phyloP scores from a whole-genome alignment of 2,329 filamentous ascomycete species.

The Cladobotryum protrusum region DNA sequence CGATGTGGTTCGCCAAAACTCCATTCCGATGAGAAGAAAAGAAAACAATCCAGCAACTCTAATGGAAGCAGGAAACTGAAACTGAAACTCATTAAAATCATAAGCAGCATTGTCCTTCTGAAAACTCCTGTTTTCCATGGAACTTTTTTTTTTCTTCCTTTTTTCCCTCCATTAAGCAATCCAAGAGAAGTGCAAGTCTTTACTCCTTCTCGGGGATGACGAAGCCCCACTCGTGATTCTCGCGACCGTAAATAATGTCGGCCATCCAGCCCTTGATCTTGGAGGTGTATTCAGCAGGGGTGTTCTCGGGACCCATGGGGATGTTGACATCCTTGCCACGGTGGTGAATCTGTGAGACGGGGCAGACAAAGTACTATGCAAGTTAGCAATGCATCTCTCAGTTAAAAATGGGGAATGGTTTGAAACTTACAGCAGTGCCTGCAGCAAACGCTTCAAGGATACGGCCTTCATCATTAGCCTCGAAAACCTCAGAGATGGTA shows the following conservation, averaged over 20 bases:
- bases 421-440: slow-evolving; percentile 68
- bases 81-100: not conserved
- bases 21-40: slow-evolving; percentile 1
- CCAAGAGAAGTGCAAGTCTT: slow-evolving; percentile 1
- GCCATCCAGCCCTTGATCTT: slow-evolving; percentile 61
- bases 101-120: not conserved
- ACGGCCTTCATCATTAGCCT: slow-evolving; percentile 67
- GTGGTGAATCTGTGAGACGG: slow-evolving; percentile 63
- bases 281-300: slow-evolving; percentile 48
- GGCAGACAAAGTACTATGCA: slow-evolving; percentile 60
- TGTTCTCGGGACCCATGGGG: slow-evolving; percentile 48
- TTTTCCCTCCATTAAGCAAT: not conserved
- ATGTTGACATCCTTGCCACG: slow-evolving; percentile 57
- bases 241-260: slow-evolving; percentile 69
- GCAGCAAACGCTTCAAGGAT: slow-evolving; percentile 80
- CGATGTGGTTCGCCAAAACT: slow-evolving; percentile 9
- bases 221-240: slow-evolving; percentile 63
- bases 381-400: slow-evolving; percentile 14
- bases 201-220: slow-evolving; percentile 56
- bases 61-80: not conserved
- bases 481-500: slow-evolving; percentile 69
- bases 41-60: not conserved
- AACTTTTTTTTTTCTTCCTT: not conserved
- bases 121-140: not conserved
- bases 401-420: not conserved